A percentile compares a stretch with the other conserved stretches of the same genome.
Evolutionary conservation across 352 stramenopile genomes (phyloP).

Genomic region (Pythium myriotylum): DNA sequence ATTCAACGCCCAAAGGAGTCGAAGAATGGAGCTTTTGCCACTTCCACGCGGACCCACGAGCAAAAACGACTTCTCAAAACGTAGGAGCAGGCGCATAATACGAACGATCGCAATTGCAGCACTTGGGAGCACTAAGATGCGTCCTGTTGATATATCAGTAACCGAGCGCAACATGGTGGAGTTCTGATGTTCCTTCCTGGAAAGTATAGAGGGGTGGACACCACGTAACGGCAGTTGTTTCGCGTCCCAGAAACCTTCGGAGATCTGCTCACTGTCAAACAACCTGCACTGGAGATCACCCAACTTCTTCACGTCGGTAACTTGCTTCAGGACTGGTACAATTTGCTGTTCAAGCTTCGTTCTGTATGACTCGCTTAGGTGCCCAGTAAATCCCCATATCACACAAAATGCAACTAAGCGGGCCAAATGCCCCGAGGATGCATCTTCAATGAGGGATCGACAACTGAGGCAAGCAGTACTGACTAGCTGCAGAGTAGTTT

Average conservation of each 20-base stretch:
- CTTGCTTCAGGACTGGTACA: conserved; percentile 40
- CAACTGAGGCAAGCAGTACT: conserved; percentile 41
- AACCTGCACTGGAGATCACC: conserved; percentile 25
- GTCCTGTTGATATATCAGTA: conserved; percentile 29
- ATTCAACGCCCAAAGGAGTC: conserved; percentile 42
- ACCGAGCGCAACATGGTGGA: conserved; percentile 17
- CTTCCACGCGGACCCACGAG: conserved; percentile 43
- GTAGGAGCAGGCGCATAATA: conserved; percentile 42
- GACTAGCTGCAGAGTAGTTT: conserved; percentile 39
- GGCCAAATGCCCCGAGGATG: conserved; percentile 29
- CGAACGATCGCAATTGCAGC: conserved; percentile 32
- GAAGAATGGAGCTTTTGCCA: conserved; percentile 57
- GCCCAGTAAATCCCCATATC: conserved; percentile 51
- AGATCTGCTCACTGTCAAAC: conserved; percentile 39
- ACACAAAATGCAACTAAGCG: conserved; percentile 49
- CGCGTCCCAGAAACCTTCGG: conserved; percentile 39
- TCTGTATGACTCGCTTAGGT: conserved; percentile 39
- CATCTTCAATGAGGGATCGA: conserved; percentile 37
- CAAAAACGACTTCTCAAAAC: conserved; percentile 46
- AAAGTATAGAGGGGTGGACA: neutral
- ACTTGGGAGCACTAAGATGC: conserved; percentile 41
- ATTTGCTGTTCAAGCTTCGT: conserved; percentile 57
- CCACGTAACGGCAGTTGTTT: conserved; percentile 23
- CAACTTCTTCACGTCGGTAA: conserved; percentile 34
- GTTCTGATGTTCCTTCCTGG: conserved; percentile 11